Conservation (phyloP, 805 yeast species). For the Ogataea dorogensis region DNA sequence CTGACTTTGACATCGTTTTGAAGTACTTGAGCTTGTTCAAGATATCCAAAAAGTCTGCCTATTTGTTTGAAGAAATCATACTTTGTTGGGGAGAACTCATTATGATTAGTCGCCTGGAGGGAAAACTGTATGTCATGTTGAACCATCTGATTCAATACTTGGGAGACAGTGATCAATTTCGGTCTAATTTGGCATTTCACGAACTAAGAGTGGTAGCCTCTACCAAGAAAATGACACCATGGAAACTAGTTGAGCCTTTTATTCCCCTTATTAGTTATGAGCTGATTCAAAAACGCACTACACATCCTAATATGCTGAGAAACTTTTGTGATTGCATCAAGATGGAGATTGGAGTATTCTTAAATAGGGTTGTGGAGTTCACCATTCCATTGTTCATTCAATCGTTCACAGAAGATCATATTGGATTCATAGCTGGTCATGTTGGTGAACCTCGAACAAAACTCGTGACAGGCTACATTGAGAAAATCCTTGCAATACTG, state of each 20-base stretch:
- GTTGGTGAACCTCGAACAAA: conserved; percentile 44
- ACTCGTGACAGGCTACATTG: conserved; percentile 47
- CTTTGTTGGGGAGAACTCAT: conserved; percentile 67
- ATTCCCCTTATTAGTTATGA: conserved; percentile 68
- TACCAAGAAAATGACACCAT: conserved; percentile 60
- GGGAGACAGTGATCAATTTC: conserved; percentile 63
- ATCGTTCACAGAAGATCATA: conserved; percentile 58
- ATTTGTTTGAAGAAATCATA: conserved; percentile 58
- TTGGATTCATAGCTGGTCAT: conserved; percentile 60
- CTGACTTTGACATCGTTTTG: conserved; percentile 45
- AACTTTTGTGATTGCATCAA: conserved; percentile 65
- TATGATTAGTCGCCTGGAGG: conserved; percentile 56
- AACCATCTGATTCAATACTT: conserved; percentile 64
- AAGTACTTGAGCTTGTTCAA: conserved; percentile 41
- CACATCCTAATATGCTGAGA: conserved; percentile 52
- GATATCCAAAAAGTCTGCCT: conserved; percentile 32
- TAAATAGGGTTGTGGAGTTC: conserved; percentile 65
- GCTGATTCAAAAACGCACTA: conserved; percentile 52
- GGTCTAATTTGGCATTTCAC: conserved; percentile 66
- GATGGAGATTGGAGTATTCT: conserved; percentile 57
- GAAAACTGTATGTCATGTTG: conserved; percentile 62
- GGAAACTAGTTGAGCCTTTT: conserved; percentile 77
- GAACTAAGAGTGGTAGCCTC: conserved; percentile 58
- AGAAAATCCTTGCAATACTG: conserved; percentile 56
- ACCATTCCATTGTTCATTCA: conserved; percentile 77